Conservation (phyloP, 169 alveolate genomes). For the Theileria luwenshuni region DNA sequence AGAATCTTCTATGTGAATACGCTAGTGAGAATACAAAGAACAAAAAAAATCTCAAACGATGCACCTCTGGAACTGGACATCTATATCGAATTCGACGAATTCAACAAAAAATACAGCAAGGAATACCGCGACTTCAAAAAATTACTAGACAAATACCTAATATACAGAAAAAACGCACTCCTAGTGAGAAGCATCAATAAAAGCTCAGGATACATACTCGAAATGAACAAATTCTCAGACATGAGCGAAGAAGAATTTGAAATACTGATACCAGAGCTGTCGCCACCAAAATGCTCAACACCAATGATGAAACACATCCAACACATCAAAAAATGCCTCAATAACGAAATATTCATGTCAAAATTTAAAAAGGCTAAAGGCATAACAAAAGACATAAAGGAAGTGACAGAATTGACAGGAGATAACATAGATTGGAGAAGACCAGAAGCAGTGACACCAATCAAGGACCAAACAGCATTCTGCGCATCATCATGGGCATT, state of each 20-base stretch:
- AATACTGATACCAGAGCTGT: slow-evolving; percentile 25
- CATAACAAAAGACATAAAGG: slow-evolving; percentile 15
- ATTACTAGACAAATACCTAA: slow-evolving; percentile 33
- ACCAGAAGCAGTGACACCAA: slow-evolving; percentile 53
- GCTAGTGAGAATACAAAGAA: slow-evolving; percentile 2
- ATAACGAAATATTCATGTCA: slow-evolving; percentile 21
- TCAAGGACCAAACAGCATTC: slow-evolving; percentile 72
- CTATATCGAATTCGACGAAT: slow-evolving; percentile 34
- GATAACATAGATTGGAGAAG: slow-evolving; percentile 27
- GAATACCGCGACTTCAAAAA: slow-evolving; percentile 29
- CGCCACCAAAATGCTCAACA: slow-evolving; percentile 18
- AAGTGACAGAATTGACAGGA: slow-evolving; percentile 1
- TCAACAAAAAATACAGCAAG: slow-evolving; percentile 32
- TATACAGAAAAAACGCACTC: slow-evolving; percentile 33
- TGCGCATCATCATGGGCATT: slow-evolving; percentile 89
- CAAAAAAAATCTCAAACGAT: slow-evolving; percentile 15
- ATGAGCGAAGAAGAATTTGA: slow-evolving; percentile 39
- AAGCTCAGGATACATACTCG: slow-evolving; percentile 3
- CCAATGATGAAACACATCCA: background rate
- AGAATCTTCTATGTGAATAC: background rate
- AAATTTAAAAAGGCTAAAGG: slow-evolving; percentile 36
- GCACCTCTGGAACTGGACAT: slow-evolving; percentile 12
- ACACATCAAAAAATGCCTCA: background rate
- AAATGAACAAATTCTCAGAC: slow-evolving; percentile 30
- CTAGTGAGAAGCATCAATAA: slow-evolving; percentile 47